These are phyloP conservation scores for Aspergillus pseudoglaucus DNA, from an alignment of 2,329 filamentous ascomycete genomes.

Conservation along the genomic window DNA sequence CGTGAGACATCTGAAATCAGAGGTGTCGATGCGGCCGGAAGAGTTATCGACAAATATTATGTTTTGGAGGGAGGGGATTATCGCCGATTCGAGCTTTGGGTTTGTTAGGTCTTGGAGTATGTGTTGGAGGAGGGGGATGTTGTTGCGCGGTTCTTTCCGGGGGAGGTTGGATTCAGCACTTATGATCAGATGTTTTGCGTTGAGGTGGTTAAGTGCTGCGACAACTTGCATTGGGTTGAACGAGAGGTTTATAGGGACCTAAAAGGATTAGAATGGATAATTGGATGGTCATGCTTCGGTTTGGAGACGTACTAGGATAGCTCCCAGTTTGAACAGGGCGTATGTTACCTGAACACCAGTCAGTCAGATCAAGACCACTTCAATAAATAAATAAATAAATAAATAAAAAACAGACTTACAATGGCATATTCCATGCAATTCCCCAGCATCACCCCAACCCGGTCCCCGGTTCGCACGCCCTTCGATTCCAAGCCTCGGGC, in stretches of 20 bases:
- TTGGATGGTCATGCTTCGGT: neutral
- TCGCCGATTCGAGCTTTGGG: constrained; percentile 45
- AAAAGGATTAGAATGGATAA: constrained; percentile 2
- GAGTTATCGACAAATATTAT: constrained; percentile 79
- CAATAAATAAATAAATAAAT: too few species aligned
- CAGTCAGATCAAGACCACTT: neutral
- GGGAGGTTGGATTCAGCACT: constrained; percentile 82
- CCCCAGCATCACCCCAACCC: constrained; percentile 79
- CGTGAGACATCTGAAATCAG: constrained; percentile 37
- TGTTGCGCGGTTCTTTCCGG: constrained; percentile 54
- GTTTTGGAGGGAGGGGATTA: constrained; percentile 62
- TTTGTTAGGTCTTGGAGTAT: constrained; percentile 45
- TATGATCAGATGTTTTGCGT: constrained; percentile 67
- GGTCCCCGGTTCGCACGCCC: constrained; percentile 73
- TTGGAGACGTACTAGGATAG: constrained; percentile 57
- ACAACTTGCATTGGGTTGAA: constrained; percentile 77
- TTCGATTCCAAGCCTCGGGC: constrained; percentile 62
- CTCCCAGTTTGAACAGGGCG: constrained; percentile 89
- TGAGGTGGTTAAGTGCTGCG: constrained; percentile 70
- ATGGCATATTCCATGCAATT: constrained; percentile 79
- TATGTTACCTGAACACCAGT: constrained; percentile 54
- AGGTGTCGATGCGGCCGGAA: constrained; percentile 44
- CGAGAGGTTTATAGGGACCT: constrained; percentile 83
- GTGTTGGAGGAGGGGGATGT: constrained; percentile 51
- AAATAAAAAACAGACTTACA: constrained; percentile 40